phyloP scores from a whole-genome alignment of 2,329 filamentous ascomycete genomes.

The Aureobasidium sp. region DNA sequence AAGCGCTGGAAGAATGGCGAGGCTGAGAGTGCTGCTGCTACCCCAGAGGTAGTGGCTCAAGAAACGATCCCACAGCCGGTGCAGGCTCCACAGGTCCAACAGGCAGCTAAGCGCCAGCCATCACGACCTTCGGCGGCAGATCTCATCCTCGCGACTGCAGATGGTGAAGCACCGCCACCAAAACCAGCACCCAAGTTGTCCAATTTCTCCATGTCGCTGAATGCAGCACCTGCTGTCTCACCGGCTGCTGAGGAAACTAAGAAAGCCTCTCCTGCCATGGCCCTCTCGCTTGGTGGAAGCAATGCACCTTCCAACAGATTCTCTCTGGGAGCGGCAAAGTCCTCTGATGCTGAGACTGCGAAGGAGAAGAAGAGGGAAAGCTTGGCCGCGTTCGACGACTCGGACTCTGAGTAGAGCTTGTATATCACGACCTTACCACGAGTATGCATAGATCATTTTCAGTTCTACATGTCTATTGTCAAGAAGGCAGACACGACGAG shows the following conservation, averaged over 20 bases:
- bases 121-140: constrained; percentile 22
- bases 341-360: background rate
- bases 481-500: too few species aligned
- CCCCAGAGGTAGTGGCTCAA: constrained; percentile 20
- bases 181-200: constrained; percentile 21
- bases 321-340: background rate
- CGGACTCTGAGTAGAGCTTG: constrained; percentile 46
- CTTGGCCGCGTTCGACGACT: constrained; percentile 76
- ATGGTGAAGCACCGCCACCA: constrained; percentile 7
- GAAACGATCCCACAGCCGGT: constrained; percentile 9
- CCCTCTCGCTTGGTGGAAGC: constrained; percentile 22
- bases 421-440: background rate
- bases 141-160: constrained; percentile 13
- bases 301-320: background rate
- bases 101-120: constrained; percentile 33
- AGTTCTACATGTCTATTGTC: too few species aligned
- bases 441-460: background rate
- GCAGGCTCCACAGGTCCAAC: constrained; percentile 27
- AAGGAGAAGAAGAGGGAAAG: constrained; percentile 63
- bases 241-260: background rate
- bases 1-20: constrained; percentile 41
- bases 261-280: constrained; percentile 21
- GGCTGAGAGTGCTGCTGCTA: constrained; percentile 22
- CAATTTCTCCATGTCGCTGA: constrained; percentile 20
- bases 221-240: background rate